Evolutionary conservation across 768 basidiomycete genomes (phyloP).

Genomic region (Podaxis mareebaensis): DNA sequence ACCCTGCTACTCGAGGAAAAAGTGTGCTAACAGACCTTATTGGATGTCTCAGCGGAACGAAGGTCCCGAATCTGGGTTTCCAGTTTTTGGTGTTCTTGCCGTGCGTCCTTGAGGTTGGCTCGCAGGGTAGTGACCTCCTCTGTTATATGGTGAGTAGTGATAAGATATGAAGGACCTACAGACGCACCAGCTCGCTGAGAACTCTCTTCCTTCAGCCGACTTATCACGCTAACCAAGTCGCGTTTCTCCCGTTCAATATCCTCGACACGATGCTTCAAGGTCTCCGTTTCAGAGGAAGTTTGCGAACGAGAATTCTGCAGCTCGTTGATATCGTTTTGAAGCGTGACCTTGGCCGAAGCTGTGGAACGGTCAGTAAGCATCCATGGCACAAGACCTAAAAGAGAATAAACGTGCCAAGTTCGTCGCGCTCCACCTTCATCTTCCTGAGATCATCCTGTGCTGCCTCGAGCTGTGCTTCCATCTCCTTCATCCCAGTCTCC

Average conservation of each 20-base stretch:
- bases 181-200: constrained; percentile 71
- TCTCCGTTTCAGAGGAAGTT: constrained; percentile 62
- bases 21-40: constrained; percentile 50
- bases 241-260: constrained; percentile 89
- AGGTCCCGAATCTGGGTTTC: constrained; percentile 74
- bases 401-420: constrained; percentile 52
- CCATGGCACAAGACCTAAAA: background rate
- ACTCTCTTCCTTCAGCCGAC: constrained; percentile 77
- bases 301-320: constrained; percentile 46
- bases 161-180: constrained; percentile 6
- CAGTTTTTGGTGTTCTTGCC: constrained; percentile 68
- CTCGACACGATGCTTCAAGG: constrained; percentile 60
- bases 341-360: constrained; percentile 2
- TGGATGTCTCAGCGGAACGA: constrained; percentile 73
- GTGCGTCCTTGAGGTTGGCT: constrained; percentile 67
- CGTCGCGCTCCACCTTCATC: constrained; percentile 63
- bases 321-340: constrained; percentile 9
- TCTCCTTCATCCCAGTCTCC: constrained; percentile 58
- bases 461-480: constrained; percentile 52
- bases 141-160: constrained; percentile 29
- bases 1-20: background rate
- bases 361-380: background rate
- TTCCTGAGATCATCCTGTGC: constrained; percentile 56
- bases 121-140: constrained; percentile 76
- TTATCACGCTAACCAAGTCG: constrained; percentile 81